Evolutionary conservation across 257 asterid genomes (phyloP), one percentile per base, ranked within the genome.

Genomic region (Scutellaria galericulata): DNA sequence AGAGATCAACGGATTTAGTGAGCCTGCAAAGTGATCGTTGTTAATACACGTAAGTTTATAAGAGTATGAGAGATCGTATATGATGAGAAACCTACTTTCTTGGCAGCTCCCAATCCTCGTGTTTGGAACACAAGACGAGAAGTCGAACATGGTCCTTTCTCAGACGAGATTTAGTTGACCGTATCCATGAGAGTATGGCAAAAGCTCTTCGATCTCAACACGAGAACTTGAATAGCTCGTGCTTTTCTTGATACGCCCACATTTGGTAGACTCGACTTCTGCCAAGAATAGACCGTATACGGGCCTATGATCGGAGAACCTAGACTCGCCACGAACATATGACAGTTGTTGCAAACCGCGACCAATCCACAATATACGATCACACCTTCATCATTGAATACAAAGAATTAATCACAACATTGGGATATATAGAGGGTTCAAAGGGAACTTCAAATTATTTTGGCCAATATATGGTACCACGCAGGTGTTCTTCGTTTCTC

Each of bases 401-500:
- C 22, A 68, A 8, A 3, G 7, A 41, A 50, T 18, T 18, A 18
- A 18, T 59, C 27, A 75, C 37, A 18, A 40, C 15, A 56, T 0
- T 11, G 20, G 44, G 7, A 55, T 18, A 55, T 39, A 7, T 5
- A 42, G 11, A 62, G 7, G 8, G 5, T 24, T 7, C 8, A 31
- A 4, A 31, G 5, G 37, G 37, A 31, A 31, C 5, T 31, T 31
- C 37, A 31, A 2, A 31, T 31, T 31, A 31, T 31, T 3, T 31
- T 2, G 37, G 37, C 5, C 5, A 31, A 31, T 31, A 31, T 31
- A 4, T 31, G 44, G 78, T 87, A 90, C 98, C 98, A 93, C 60
- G 98, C 98, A 5, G 96, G 98, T 5, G 98, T 93, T 84, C 96
- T 77, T 60, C 97, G 83, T 83, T 93, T 93, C 81, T 86, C 95